phyloP scores from a whole-genome alignment of 805 yeast genomes.

The Cyberlindnera xylosilytica region DNA sequence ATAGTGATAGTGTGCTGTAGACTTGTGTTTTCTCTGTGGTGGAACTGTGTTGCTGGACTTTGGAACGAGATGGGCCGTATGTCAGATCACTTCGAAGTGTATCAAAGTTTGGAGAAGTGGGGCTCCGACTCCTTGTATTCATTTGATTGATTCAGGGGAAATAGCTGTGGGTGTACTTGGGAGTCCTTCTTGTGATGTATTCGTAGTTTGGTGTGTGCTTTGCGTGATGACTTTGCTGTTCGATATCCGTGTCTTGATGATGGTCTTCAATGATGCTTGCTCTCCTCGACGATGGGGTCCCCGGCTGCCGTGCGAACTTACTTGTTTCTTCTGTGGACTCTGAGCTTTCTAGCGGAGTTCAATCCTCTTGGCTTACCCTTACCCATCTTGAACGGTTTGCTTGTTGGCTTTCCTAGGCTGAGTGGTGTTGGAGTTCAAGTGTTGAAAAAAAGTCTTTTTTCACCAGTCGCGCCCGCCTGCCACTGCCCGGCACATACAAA shows the following conservation, averaged over 20 bases:
- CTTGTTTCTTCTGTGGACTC: constrained; percentile 99
- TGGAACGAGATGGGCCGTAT: too few species aligned
- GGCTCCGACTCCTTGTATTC: too few species aligned
- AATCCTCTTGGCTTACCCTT: constrained; percentile 99
- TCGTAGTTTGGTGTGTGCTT: neutral
- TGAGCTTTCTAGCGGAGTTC: constrained; percentile 99
- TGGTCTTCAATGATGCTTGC: neutral
- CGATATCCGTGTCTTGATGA: too few species aligned
- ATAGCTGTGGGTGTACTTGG: too few species aligned
- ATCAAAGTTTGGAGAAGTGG: too few species aligned
- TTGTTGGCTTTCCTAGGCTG: constrained; percentile 6
- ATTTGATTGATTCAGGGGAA: too few species aligned
- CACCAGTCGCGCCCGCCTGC: constrained; percentile 4
- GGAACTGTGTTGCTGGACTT: too few species aligned
- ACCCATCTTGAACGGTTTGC: constrained; percentile 69
- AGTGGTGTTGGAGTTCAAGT: constrained; percentile 9
- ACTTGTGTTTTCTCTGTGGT: too few species aligned
- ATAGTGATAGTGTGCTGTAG: too few species aligned
- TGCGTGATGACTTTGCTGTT: neutral
- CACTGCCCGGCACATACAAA: neutral
- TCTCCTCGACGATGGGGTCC: neutral
- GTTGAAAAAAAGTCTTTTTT: constrained; percentile 18
- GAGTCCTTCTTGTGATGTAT: too few species aligned
- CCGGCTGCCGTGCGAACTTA: constrained; percentile 32
- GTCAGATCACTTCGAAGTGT: too few species aligned